A percentile compares a stretch with the other conserved stretches of the same genome.
phyloP scores from a whole-genome alignment of 305 asterid species.

The Fraxinus sp. region DNA sequence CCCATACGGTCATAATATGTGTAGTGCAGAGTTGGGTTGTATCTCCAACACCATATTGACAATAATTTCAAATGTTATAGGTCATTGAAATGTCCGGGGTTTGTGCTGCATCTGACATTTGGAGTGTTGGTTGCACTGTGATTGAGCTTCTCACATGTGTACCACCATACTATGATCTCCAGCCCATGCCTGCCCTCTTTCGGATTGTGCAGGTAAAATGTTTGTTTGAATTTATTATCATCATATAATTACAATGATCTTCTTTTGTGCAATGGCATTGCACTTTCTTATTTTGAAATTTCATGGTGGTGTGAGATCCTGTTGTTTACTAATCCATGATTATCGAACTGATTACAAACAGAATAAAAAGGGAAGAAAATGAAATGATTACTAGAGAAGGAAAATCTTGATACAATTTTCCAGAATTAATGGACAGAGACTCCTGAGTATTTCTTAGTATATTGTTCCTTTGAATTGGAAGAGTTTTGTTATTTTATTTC shows the following conservation, averaged over 20 bases:
- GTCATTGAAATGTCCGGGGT: conserved; percentile 99
- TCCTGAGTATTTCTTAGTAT: conserved; percentile 8
- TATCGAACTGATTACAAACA: background rate
- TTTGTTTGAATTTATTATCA: conserved; percentile 21
- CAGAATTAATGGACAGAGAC: conserved; percentile 1
- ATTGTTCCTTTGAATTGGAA: conserved; percentile 26
- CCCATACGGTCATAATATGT: conserved; percentile 7
- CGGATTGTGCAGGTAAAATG: conserved; percentile 86
- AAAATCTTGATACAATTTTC: background rate
- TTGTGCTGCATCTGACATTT: conserved; percentile 99
- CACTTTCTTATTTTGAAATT: conserved; percentile 14
- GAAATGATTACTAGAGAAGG: background rate
- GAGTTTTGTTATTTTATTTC: conserved; percentile 25
- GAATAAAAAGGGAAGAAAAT: background rate
- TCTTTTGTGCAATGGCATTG: conserved; percentile 14
- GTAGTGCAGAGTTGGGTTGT: background rate
- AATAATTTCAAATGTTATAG: conserved; percentile 40
- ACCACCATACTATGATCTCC: conserved; percentile 96
- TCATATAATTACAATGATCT: background rate
- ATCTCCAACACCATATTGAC: conserved; percentile 16
- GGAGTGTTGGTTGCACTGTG: conserved; percentile 99
- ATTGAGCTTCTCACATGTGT: conserved; percentile 96
- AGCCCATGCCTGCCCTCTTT: conserved; percentile 99
- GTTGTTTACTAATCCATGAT: conserved; percentile 10
- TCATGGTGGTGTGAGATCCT: conserved; percentile 1